Evolutionary conservation across 106 monocot species (phyloP).

Genomic region (Acanthochlamys bracteata): DNA sequence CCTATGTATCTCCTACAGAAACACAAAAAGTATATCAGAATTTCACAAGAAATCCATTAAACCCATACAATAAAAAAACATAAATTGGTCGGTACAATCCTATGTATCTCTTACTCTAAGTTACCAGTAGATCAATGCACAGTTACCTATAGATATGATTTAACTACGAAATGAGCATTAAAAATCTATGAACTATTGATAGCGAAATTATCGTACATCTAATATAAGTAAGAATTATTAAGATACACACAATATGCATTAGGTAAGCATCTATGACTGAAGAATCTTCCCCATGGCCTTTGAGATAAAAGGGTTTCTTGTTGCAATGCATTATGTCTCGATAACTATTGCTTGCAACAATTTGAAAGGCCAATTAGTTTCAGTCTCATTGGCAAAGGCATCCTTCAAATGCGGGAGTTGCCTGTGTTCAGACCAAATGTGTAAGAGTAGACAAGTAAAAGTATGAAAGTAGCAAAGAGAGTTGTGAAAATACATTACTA

Average conservation of each 20-base stretch:
- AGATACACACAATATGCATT: constrained; percentile 71
- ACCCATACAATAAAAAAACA: neutral
- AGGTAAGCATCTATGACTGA: constrained; percentile 82
- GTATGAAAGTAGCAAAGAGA: too few species aligned
- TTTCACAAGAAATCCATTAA: neutral
- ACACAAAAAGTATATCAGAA: neutral
- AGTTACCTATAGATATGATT: constrained; percentile 82
- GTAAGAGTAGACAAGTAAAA: too few species aligned
- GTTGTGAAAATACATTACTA: too few species aligned
- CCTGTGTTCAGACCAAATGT: too few species aligned
- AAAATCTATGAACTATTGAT: too few species aligned
- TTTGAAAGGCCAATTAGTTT: constrained; percentile 2
- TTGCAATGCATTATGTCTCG: constrained; percentile 84
- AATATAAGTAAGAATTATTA: constrained; percentile 1
- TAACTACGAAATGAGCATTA: constrained; percentile 30
- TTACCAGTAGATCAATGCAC: too few species aligned
- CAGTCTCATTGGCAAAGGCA: too few species aligned
- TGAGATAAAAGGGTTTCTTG: constrained; percentile 88
- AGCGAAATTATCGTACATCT: too few species aligned
- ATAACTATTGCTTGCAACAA: constrained; percentile 62
- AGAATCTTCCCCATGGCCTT: constrained; percentile 63
- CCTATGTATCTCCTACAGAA: constrained; percentile 76
- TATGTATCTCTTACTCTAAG: too few species aligned
- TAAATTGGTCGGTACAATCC: neutral
- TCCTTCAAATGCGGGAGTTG: too few species aligned